Conservation (phyloP, 192 early-diverging fungal species). For the Backusella circina region DNA sequence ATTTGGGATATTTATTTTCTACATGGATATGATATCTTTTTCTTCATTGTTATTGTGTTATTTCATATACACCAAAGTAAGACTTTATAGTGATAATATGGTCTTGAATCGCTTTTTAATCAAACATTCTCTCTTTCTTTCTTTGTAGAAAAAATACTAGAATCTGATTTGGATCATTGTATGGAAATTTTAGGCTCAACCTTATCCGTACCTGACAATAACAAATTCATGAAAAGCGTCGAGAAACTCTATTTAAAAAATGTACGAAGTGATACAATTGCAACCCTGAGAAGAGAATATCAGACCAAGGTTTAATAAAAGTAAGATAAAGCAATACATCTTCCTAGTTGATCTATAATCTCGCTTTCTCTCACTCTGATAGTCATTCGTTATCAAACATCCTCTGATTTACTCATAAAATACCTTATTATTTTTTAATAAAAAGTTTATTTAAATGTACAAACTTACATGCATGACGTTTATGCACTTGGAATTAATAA, state of each 20-base stretch:
- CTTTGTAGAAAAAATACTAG: conserved; percentile 18
- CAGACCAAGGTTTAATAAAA: background rate
- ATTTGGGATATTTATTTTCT: conserved; percentile 55
- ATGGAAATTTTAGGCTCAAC: conserved; percentile 44
- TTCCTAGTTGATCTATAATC: background rate
- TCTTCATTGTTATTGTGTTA: conserved; percentile 46
- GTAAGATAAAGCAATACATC: background rate
- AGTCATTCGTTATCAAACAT: too few species aligned
- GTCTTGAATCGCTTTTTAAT: too few species aligned
- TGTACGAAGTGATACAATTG: background rate
- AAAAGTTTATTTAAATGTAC: background rate
- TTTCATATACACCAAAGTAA: conserved; percentile 44
- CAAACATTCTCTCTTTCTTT: background rate
- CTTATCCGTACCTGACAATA: conserved; percentile 45
- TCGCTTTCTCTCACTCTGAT: too few species aligned
- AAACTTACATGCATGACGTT: background rate
- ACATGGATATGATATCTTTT: conserved; percentile 51
- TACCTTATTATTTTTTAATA: background rate
- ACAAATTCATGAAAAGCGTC: conserved; percentile 38
- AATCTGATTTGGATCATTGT: conserved; percentile 42
- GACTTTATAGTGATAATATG: background rate
- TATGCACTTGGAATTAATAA: background rate
- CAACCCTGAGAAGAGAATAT: background rate
- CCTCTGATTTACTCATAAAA: too few species aligned
- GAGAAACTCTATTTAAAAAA: conserved; percentile 32